Conservation (phyloP, 352 stramenopile genomes). For the Nannochloropsis limnetica region DNA sequence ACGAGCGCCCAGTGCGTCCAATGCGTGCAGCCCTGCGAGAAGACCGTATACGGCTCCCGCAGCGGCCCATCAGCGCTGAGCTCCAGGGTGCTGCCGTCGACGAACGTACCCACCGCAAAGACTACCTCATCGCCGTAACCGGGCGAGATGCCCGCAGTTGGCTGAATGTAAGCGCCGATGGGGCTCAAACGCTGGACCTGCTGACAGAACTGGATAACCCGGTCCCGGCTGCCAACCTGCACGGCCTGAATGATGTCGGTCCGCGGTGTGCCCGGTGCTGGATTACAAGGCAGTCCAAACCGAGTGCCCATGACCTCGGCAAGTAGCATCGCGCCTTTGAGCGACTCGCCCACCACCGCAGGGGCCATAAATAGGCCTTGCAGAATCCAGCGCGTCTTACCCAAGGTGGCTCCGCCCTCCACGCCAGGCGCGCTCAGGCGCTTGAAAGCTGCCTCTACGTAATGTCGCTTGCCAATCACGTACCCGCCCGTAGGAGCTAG, state of each 20-base stretch:
- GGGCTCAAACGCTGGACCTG: slow-evolving; percentile 48
- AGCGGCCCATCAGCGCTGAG: slow-evolving; percentile 54
- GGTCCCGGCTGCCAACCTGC: slow-evolving; percentile 46
- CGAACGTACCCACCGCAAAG: slow-evolving; percentile 55
- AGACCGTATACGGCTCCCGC: slow-evolving; percentile 48
- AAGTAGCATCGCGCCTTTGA: slow-evolving; percentile 53
- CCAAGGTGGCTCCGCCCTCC: slow-evolving; percentile 46
- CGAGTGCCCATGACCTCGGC: slow-evolving; percentile 47
- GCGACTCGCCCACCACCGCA: slow-evolving; percentile 52
- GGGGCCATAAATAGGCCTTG: slow-evolving; percentile 53
- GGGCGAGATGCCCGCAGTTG: slow-evolving; percentile 46
- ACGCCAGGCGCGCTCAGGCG: slow-evolving; percentile 48
- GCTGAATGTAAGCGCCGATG: slow-evolving; percentile 47
- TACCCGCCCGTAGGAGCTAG: slow-evolving; percentile 45
- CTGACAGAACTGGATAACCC: slow-evolving; percentile 48
- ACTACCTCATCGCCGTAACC: slow-evolving; percentile 54
- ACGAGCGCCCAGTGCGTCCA: slow-evolving; percentile 54
- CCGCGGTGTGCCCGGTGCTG: slow-evolving; percentile 36
- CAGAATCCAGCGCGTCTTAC: slow-evolving; percentile 43
- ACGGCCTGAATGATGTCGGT: slow-evolving; percentile 56
- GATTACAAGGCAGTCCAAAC: slow-evolving; percentile 41
- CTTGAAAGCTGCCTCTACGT: slow-evolving; percentile 47
- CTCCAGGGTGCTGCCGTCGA: slow-evolving; percentile 54
- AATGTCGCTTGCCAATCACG: slow-evolving; percentile 42
- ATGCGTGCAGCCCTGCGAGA: slow-evolving; percentile 52